These are phyloP conservation scores for Saturnispora sekii DNA, from an alignment of 805 yeast genomes.

Conservation along the genomic window DNA sequence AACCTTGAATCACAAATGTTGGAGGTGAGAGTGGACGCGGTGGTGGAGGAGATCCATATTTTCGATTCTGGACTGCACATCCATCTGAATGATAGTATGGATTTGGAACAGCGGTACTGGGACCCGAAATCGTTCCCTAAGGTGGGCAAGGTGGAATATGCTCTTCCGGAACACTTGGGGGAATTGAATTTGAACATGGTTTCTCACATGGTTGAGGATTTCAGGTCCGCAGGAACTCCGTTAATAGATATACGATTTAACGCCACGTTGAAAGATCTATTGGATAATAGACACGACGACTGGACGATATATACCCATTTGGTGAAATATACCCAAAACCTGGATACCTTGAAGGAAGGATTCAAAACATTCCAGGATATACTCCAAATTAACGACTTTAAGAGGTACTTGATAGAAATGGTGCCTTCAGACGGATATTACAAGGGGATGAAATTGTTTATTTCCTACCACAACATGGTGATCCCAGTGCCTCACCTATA, in stretches of 20 bases:
- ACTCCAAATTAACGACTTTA: conserved; percentile 17
- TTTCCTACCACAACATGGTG: conserved; percentile 18
- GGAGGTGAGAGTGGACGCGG: conserved; percentile 6
- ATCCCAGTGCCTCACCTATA: conserved; percentile 23
- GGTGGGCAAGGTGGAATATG: not conserved
- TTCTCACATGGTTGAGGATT: not conserved
- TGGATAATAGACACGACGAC: conserved; percentile 24
- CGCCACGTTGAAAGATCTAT: conserved; percentile 11
- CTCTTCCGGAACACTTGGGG: not conserved
- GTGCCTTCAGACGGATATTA: not conserved
- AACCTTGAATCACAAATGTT: conserved; percentile 47
- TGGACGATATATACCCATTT: conserved; percentile 19
- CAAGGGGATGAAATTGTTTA: conserved; percentile 17
- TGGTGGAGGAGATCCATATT: not conserved
- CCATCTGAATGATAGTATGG: not conserved
- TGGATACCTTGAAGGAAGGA: conserved; percentile 18
- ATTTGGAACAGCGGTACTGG: conserved; percentile 7
- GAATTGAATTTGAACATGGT: conserved; percentile 1
- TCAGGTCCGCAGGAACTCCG: conserved; percentile 8
- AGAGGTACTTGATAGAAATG: conserved; percentile 3
- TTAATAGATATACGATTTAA: conserved; percentile 18
- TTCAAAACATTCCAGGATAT: conserved; percentile 17
- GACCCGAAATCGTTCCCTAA: conserved; percentile 14
- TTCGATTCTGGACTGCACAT: not conserved
- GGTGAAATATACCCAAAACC: conserved; percentile 17